Evolutionary conservation across 2,329 filamentous ascomycete genomes (phyloP).

Genomic region (Fusarium euwallaceae): DNA sequence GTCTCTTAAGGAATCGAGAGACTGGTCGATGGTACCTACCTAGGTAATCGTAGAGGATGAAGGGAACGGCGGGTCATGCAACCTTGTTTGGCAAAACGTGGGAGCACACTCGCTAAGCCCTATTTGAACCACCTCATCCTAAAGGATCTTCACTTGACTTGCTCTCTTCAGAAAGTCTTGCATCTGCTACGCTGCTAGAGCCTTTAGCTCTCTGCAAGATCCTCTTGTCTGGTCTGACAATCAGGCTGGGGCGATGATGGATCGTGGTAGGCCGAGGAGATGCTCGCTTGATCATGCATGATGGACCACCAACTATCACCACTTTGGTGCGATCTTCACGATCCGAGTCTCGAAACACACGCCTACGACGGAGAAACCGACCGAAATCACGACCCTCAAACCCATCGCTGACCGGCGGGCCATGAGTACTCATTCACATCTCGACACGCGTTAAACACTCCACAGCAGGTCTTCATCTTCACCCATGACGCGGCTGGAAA

Average conservation of each 20-base stretch:
- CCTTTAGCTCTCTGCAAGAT: not conserved
- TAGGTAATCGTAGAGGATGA: not conserved
- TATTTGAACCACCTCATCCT: not conserved
- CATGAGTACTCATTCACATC: not conserved
- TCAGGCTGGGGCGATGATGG: not conserved
- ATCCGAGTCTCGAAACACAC: too few relatives aligned
- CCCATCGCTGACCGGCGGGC: not conserved
- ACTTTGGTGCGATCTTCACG: not conserved
- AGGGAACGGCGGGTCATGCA: not conserved
- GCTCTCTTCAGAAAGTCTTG: not conserved
- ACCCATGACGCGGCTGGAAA: not conserved
- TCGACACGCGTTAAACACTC: not conserved
- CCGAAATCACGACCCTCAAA: not conserved
- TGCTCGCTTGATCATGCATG: not conserved
- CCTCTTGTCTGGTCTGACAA: not conserved
- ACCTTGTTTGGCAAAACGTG: not conserved
- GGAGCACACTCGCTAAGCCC: not conserved
- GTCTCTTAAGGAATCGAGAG: not conserved
- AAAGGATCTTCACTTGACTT: conserved; percentile 5
- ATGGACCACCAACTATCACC: not conserved
- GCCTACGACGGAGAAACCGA: not conserved
- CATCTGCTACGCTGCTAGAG: not conserved
- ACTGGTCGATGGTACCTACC: not conserved
- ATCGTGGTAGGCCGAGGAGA: not conserved
- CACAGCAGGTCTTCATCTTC: not conserved